A percentile compares a stretch with the other conserved stretches of the same genome.
Evolutionary conservation across 306 rosid genomes (phyloP).

Genomic region (Trichosanthes cucumerina): DNA sequence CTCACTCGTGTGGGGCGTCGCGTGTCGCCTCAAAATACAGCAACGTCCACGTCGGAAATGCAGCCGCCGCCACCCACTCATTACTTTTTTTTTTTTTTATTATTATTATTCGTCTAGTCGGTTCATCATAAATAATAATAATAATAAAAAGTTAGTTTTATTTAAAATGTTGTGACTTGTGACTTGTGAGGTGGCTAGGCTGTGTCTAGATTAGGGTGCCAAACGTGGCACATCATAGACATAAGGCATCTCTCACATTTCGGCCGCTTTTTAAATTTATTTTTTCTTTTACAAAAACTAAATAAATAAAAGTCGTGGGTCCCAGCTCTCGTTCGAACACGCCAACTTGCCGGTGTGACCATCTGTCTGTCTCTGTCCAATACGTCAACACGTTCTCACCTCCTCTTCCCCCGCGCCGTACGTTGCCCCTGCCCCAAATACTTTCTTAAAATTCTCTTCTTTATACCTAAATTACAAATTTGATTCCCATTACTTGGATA

Average conservation of each 20-base stretch:
- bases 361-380: slow-evolving; percentile 33
- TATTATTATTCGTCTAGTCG: background rate
- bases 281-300: no score
- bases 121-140: background rate
- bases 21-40: slow-evolving; percentile 2
- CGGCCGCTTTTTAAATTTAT: background rate
- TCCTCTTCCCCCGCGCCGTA: slow-evolving; percentile 8
- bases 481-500: no score
- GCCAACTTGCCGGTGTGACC: slow-evolving; percentile 37
- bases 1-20: background rate
- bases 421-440: background rate
- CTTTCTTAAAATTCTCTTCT: background rate
- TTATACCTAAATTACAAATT: no score
- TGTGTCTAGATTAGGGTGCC: background rate
- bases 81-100: background rate
- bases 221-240: background rate
- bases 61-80: slow-evolving; percentile 3
- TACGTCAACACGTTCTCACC: slow-evolving; percentile 11
- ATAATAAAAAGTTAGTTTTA: no score
- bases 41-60: slow-evolving; percentile 2
- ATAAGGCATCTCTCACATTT: background rate
- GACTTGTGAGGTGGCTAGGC: background rate
- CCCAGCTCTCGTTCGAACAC: slow-evolving; percentile 13
- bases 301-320: background rate
- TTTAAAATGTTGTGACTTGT: background rate